Conservation (phyloP, 202 grass and related monocot species). For the Elaeis oleifera region DNA sequence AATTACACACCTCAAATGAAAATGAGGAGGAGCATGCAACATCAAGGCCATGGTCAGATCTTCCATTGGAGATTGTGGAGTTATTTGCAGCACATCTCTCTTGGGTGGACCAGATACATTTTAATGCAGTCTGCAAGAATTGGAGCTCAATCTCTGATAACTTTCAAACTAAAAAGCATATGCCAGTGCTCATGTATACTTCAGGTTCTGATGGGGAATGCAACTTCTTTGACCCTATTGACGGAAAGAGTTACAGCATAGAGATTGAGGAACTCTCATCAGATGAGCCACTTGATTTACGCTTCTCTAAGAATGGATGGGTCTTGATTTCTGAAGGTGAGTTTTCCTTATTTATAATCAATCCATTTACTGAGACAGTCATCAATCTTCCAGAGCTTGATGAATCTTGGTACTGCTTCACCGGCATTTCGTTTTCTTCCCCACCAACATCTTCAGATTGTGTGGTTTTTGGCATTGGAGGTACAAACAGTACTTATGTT, state of each 20-base stretch:
- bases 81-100: too few species aligned
- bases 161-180: too few species aligned
- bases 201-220: neutral
- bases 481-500: neutral
- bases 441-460: conserved; percentile 2
- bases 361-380: conserved; percentile 3
- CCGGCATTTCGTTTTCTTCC: conserved; percentile 1
- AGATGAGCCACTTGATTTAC: neutral
- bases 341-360: neutral
- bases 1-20: too few species aligned
- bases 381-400: neutral
- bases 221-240: conserved; percentile 11
- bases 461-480: neutral
- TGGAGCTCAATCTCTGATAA: too few species aligned
- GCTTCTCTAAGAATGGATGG: conserved; percentile 16
- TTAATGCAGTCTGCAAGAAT: too few species aligned
- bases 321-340: neutral
- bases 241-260: neutral
- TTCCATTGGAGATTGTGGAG: too few species aligned
- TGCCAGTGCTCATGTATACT: conserved; percentile 6
- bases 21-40: too few species aligned
- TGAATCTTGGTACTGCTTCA: neutral
- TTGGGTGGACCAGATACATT: too few species aligned
- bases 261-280: neutral
- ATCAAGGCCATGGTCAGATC: too few species aligned